Evolutionary conservation across 768 basidiomycete species (phyloP), one percentile per base, ranked within the genome.

Genomic region (Rossbeevera mucosa): DNA sequence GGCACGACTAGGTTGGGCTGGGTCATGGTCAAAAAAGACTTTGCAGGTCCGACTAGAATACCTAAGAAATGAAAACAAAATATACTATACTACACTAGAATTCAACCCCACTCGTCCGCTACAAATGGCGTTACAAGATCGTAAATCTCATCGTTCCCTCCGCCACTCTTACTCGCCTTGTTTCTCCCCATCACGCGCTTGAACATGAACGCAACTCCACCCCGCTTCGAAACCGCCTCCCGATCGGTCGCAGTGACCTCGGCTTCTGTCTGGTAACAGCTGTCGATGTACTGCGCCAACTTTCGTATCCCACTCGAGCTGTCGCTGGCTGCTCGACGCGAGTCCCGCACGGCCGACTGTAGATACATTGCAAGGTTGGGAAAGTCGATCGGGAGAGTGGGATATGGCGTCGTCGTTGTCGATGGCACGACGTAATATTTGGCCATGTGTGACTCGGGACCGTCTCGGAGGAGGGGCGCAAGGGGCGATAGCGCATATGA

Each of bases 51-150:
- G 36, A 38, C 36, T 20, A 36, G 8, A 11, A 38, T 38, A 18
- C 12, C 18, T 5, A 38, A 13, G 11, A 38, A 38, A 38, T 38
- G 12, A 28, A 29, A 13, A 29, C 29, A 29, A 29, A 29, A 36
- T 8, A 36, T n/a, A 36, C 33, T 14, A 25, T 25, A 25, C 25
- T 30, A 30, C 16, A 18, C 36, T n/a, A 36, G n/a, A n/a, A 7
- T 6, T 68, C 63, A 84, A 51, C 85, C 84, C 80, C 80, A 87
- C 57, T 88, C 86, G 52, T 88, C 85, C 16, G 85, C 71, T 16
- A 88, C 80, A 67, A 91, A 91, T 1, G 89, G 89, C 14, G 89
- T 91, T 50, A 91, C 87, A 11, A 90, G 76, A 38, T 89, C 86
- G 55, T 85, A 91, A 8, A 83, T 86, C 53, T 91, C 88, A 58